Conservation (phyloP, 345 rosid species). For the Rhizophora mangle region DNA sequence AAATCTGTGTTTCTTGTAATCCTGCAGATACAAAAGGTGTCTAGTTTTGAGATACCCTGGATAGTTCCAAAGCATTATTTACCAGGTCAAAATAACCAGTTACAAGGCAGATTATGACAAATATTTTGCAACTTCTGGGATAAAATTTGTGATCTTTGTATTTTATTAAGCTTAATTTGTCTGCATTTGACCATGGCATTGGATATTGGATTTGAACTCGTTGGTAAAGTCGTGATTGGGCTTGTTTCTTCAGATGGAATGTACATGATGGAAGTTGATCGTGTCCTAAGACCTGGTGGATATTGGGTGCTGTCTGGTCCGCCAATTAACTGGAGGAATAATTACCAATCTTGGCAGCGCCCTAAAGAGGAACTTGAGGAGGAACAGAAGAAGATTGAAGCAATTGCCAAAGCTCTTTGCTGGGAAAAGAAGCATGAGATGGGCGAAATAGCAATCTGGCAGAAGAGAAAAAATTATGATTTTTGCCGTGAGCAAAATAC, state of each 20-base stretch:
- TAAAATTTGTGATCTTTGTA: background rate
- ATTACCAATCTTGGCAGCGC: slow-evolving; percentile 33
- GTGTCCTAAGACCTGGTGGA: slow-evolving; percentile 35
- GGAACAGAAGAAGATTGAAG: slow-evolving; percentile 29
- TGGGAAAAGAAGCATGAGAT: slow-evolving; percentile 37
- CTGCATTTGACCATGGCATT: background rate
- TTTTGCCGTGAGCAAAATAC: slow-evolving; percentile 17
- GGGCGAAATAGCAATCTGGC: slow-evolving; percentile 34
- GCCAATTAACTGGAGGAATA: slow-evolving; percentile 29
- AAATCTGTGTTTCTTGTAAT: background rate
- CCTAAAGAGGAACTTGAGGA: slow-evolving; percentile 30
- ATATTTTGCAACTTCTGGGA: slow-evolving; percentile 1
- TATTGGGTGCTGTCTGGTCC: slow-evolving; percentile 39
- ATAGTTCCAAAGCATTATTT: background rate
- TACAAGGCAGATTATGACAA: background rate
- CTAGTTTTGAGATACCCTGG: background rate
- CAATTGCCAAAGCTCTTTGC: slow-evolving; percentile 31
- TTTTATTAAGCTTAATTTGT: background rate
- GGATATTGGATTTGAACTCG: background rate
- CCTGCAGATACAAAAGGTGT: background rate
- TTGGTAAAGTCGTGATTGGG: slow-evolving; percentile 7
- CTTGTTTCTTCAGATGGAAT: slow-evolving; percentile 26
- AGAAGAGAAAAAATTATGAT: slow-evolving; percentile 23
- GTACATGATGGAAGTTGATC: slow-evolving; percentile 38
- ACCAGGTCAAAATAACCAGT: background rate